Evolutionary conservation across 768 basidiomycete species (phyloP), one percentile per base, ranked within the genome.

Genomic region (Termitomyces sp.): DNA sequence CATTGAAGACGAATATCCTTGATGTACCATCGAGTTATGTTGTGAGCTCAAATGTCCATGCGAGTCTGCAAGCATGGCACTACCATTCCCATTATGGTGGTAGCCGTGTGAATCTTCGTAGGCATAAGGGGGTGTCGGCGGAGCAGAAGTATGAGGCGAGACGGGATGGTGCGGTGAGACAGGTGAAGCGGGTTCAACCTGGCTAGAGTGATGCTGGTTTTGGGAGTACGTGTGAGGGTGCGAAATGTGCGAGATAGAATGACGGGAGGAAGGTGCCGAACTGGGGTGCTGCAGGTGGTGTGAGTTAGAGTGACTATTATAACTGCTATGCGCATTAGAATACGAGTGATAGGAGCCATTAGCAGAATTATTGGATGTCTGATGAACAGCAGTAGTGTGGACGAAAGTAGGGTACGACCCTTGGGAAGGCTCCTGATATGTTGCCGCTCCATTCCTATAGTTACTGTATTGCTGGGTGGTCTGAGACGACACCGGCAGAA

Each of bases 231-330:
- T 69, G 13, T 80, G 79, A 0, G 82, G 81, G 58, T 83, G 81
- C 0, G 82, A 83, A 24, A 85, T 80, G 58, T 84, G 83, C 0
- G 83, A 83, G 27, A 85, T 82, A 6, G 83, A 84, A 44, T 83
- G 79, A 11, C 84, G 79, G n/a, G 82, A 84, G 4, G 76, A 70
- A 3, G 80, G 68, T 0, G 74, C 66, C 7, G 69, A 61, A 33
- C 56, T 66, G 37, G 64, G 60, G 7, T 66, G 66, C 9, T 59
- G 58, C 31, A 59, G 16, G 31, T 67, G 60, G 27, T 67, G 66
- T 33, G 55, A 56, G 34, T 57, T 55, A 1, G 65, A 60, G 57
- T 66, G 65, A 52, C 54, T 63, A 33, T 37, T 58, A 55, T 65
- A 69, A 56, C 63, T 65, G 46, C 69, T 66, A 56, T 73, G 70